Percentiles rank a stretch among this genome's conserved stretches.
phyloP scores from a whole-genome alignment of 2,329 filamentous ascomycete genomes.

The Lecanoromycetidae sp. region DNA sequence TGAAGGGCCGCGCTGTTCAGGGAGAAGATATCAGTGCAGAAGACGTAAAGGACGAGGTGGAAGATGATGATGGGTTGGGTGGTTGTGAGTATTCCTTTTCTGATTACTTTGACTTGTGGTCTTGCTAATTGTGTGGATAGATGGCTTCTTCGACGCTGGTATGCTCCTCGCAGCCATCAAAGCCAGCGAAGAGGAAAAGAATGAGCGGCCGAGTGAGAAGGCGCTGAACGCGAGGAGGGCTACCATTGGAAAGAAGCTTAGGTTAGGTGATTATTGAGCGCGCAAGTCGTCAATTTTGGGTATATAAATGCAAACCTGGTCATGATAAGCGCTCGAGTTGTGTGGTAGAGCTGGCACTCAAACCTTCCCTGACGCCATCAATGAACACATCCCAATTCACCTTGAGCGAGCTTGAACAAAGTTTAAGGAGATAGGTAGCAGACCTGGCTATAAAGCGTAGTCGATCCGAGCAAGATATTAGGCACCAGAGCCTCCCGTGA shows the following conservation, averaged over 20 bases:
- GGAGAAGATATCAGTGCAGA: slow-evolving; percentile 44
- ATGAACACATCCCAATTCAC: no score
- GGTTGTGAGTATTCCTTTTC: slow-evolving; percentile 61
- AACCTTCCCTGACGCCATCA: no score
- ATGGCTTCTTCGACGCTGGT: slow-evolving; percentile 94
- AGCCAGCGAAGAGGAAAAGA: slow-evolving; percentile 33
- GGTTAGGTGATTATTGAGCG: slow-evolving; percentile 34
- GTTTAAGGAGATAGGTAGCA: no score
- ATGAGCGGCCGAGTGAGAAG: slow-evolving; percentile 23
- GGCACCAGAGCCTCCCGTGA: no score
- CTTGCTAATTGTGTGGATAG: slow-evolving; percentile 36
- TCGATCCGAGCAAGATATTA: no score
- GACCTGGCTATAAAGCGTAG: no score
- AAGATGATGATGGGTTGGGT: slow-evolving; percentile 79
- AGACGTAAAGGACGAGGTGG: slow-evolving; percentile 58
- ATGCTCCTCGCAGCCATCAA: slow-evolving; percentile 86
- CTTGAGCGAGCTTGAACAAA: no score
- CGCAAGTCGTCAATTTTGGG: background rate
- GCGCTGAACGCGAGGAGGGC: slow-evolving; percentile 26
- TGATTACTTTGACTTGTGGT: slow-evolving; percentile 6
- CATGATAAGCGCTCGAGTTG: background rate
- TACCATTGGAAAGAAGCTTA: slow-evolving; percentile 38
- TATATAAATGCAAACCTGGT: background rate
- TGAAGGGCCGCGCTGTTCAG: slow-evolving; percentile 21
- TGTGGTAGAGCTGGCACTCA: background rate